A percentile compares a stretch with the other conserved stretches of the same genome.
These are phyloP conservation scores for Dioscorea cayenensis DNA, from an alignment of 116 monocot species.

Conservation along the genomic window DNA sequence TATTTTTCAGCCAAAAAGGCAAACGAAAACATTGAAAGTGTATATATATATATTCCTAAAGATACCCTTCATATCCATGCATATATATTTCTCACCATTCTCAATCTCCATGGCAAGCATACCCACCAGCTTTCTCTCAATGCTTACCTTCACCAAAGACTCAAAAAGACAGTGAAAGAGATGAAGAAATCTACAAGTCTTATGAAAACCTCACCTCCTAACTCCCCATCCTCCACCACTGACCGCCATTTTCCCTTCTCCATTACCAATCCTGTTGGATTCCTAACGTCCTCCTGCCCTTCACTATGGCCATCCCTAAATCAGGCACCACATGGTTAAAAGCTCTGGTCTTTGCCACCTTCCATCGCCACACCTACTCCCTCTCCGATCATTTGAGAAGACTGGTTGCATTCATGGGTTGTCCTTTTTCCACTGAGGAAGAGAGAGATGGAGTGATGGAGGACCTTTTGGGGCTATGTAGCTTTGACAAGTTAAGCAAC, in stretches of 20 bases:
- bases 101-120: no score
- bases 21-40: no score
- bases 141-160: background rate
- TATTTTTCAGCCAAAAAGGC: no score
- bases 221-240: background rate
- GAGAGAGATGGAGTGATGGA: conserved; percentile 16
- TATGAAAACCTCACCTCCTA: background rate
- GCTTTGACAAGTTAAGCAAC: conserved; percentile 9
- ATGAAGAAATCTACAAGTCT: background rate
- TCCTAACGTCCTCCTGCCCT: background rate
- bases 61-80: no score
- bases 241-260: background rate
- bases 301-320: background rate
- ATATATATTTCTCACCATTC: no score
- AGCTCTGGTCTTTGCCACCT: background rate
- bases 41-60: no score
- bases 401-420: conserved; percentile 10
- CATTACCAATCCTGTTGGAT: background rate
- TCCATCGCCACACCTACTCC: background rate
- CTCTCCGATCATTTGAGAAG: background rate
- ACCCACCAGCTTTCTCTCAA: background rate
- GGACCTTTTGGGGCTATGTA: conserved; percentile 15
- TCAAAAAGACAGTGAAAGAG: background rate
- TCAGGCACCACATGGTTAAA: background rate
- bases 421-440: conserved; percentile 5